Base-by-base conservation (phyloP, 495 filamentous ascomycete genomes). In the Terfezia boudieri region DNA sequence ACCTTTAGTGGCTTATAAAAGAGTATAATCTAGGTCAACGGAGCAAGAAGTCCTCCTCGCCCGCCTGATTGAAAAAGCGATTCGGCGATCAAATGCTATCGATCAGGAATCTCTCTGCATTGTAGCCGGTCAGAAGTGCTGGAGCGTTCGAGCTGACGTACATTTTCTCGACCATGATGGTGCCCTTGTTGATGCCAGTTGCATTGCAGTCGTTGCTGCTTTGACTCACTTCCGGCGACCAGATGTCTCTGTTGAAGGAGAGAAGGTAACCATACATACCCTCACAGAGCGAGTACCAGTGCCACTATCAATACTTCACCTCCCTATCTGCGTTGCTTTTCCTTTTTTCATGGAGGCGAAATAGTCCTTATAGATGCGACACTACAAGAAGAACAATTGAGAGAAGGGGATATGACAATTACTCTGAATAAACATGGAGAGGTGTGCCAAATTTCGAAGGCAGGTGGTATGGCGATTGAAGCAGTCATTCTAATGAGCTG, bases 21-120 rank as follows among this genome's bases (percentile, higher is more conserved):
- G 55, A 59, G 60, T 51, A 46, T 16, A 51, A 55, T 43, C 36
- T 56, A 79, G 77, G 56, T 81, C 80, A 54, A 83, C 78, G 53
- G 82, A 87, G 52, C 75, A 79, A 37, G 90, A 98, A 70, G 71
- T 83, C 1, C 75, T 90, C 53, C 78, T 94, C 48, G 83, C 88
- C 9, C 80, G 87, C 38, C 73, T 88, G 51, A n/a, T n/a, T n/a
- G n/a, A n/a, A n/a, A n/a, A n/a, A n/a, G n/a, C n/a, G 14, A 78
- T 98, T 57, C 89, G 92, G 32, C 84, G 89, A 50, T 93, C 86
- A 8, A 78, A 78, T 57, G 90, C 90, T 9, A 74, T 98, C 23
- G 87, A 94, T 64, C 94, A 86, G 32, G 90, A 98, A 70, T 92
- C 86, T 1, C 76, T 98, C 35, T 98, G 90, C 66, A 84, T 98